A percentile compares a stretch with the other conserved stretches of the same genome.
Evolutionary conservation across 208 protist species (phyloP).

Genomic region (Wallacemonas sp.): DNA sequence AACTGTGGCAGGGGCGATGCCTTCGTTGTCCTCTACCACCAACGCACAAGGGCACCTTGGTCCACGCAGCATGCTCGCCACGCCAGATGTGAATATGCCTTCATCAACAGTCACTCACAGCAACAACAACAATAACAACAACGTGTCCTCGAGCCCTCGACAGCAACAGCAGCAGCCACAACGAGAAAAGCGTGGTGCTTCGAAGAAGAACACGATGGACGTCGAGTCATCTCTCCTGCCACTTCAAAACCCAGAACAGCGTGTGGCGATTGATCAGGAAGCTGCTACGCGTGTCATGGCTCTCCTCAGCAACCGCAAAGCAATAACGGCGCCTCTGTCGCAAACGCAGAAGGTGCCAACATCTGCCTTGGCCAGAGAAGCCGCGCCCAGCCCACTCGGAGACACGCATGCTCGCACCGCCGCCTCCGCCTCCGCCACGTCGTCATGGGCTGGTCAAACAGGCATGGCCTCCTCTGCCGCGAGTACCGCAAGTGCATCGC

Average conservation of each 20-base stretch:
- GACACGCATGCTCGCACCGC: too few relatives aligned
- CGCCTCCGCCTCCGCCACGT: too few relatives aligned
- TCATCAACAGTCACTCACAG: not conserved
- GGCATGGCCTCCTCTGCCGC: too few relatives aligned
- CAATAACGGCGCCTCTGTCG: not conserved
- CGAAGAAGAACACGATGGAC: too few relatives aligned
- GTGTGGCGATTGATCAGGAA: not conserved
- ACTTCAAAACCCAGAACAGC: not conserved
- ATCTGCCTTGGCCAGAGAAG: too few relatives aligned
- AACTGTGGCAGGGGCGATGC: too few relatives aligned
- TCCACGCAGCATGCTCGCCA: conserved; percentile 8
- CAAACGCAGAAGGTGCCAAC: not conserved
- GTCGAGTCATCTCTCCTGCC: too few relatives aligned
- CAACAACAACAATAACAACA: not conserved
- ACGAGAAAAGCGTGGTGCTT: not conserved
- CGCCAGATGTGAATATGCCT: not conserved
- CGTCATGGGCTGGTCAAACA: too few relatives aligned
- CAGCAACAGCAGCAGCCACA: not conserved
- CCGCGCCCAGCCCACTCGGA: too few relatives aligned
- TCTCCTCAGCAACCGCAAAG: not conserved
- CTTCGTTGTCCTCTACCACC: not conserved
- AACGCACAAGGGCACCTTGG: not conserved
- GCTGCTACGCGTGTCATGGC: conserved; percentile 6
- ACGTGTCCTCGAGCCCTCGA: not conserved
- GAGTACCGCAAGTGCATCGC: too few relatives aligned